Evolutionary conservation across 805 yeast genomes (phyloP), one percentile per base, ranked within the genome.

Genomic region (Yarrowia yakushimensis): DNA sequence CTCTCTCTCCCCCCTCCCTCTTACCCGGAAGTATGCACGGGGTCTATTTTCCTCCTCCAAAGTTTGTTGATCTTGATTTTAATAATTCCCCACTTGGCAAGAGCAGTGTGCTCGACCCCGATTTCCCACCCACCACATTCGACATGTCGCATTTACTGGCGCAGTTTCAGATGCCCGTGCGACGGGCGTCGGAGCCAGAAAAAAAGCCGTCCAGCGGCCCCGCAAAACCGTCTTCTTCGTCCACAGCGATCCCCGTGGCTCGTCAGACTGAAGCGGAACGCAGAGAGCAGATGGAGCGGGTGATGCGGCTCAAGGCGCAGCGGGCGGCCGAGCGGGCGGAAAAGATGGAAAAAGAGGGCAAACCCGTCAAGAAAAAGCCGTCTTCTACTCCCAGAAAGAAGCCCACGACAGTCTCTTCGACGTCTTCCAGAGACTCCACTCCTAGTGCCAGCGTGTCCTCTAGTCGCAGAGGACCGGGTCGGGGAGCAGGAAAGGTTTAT

Each of bases 281-380:
- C 10, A 13, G 60, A 22, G 69, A 65, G 33, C 72, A 70, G 52
- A 54, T 46, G 41, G 67, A 65, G 48, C 66, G 69, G 28, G 65
- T 70, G 10, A 66, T 64, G 31, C 63, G 74, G 17, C 63, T 71
- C 41, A 71, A 70, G 63, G 73, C 73, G 9, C 71, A 66, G 4
- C 64, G 72, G 22, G 52, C 60, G 63, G 48, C 25, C 17, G 67
- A 50, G 59, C 55, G 63, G 37, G 67, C 66, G 46, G 62, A 52
- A 12, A 42, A 59, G 55, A 34, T 60, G 34, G 46, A 46, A 7
- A 69, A 59, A 55, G 61, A 63, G 31, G 46, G 57, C 11, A 69
- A 77, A 39, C 73, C 66, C 46, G 71, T 69, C 11, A 77, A 79
- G 15, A 76, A 74, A 63, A 74, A 72, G 46, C 73, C n/a, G n/a